phyloP scores from a whole-genome alignment of 2,329 filamentous ascomycete genomes.

The Paramyrothecium sp. region DNA sequence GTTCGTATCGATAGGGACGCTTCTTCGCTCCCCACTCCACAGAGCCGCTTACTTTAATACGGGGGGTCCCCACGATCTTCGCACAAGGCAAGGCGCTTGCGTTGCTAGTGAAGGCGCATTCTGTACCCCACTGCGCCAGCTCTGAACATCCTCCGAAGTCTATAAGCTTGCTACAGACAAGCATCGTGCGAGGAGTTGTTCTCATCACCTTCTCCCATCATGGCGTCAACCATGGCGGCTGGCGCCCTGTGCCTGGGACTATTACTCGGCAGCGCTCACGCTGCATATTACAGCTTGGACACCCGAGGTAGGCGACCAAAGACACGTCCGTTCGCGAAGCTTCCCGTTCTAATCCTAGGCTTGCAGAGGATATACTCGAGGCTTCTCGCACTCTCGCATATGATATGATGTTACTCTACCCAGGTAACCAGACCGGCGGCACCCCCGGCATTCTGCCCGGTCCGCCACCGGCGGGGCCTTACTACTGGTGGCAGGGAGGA shows the following conservation, averaged over 20 bases:
- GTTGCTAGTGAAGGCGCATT: too few species aligned
- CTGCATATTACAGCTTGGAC: neutral
- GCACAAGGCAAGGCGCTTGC: too few species aligned
- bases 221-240: neutral
- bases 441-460: slow-evolving; percentile 58
- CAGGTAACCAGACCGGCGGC: slow-evolving; percentile 48
- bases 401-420: slow-evolving; percentile 50
- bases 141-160: too few species aligned
- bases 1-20: too few species aligned
- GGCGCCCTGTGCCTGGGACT: neutral
- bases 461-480: slow-evolving; percentile 51
- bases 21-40: too few species aligned
- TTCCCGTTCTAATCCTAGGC: neutral
- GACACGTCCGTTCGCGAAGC: neutral
- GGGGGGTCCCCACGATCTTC: too few species aligned
- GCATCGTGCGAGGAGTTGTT: neutral
- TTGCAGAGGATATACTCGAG: slow-evolving; percentile 42
- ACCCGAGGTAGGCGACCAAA: neutral
- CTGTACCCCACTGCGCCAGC: too few species aligned
- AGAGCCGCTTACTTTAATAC: too few species aligned
- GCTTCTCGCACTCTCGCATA: slow-evolving; percentile 47
- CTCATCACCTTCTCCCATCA: neutral
- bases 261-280: neutral
- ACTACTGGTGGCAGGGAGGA: slow-evolving; percentile 75
- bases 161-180: too few species aligned